Base-by-base conservation (phyloP, 345 rosid genomes). In the Eucalyptus marginata region DNA sequence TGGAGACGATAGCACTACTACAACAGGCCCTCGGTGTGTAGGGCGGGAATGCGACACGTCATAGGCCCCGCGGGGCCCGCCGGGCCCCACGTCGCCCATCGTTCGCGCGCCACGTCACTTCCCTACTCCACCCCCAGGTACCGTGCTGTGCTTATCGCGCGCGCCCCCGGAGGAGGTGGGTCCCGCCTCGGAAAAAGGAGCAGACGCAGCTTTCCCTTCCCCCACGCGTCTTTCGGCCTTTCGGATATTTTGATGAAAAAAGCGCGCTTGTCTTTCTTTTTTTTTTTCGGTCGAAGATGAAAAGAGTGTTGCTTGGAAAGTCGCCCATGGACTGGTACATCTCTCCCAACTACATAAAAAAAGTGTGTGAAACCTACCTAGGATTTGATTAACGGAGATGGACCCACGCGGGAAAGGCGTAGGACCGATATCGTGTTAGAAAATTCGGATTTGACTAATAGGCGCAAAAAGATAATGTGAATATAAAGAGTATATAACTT, bases 381-480 rank as follows among this genome's bases (percentile, higher is more conserved):
- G 36, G 16, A n/a, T n/a, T 64, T 64, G 5, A 64, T n/a, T 64
- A n/a, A 64, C 4, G 36, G 36, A n/a, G 22, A 64, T 64, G 76
- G 11, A 52, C 2, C 2, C 58, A 29, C 36, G 3, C 7, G 66
- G 66, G 15, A 62, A 3, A 52, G 2, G 58, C 20, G 58, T 7
- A 52, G 58, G 58, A 20, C 17, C 33, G 17, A n/a, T 7, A n/a
- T 4, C 10, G 5, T 2, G 17, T 64, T n/a, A n/a, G 36, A n/a
- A 15, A n/a, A 14, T 62, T 13, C 3, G 4, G 36, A 29, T 29
- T 29, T 13, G 6, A 59, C 8, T 29, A 7, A 29, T 6, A 13
- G 9, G 3, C 9, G 2, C 4, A n/a, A 8, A 0, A 33, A 64
- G 10, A 64, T 14, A 7, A 0, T 4, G 20, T n/a, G 10, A n/a